Base-by-base conservation (phyloP, 2,329 filamentous ascomycete genomes). In the Trichoderma oligosporum region DNA sequence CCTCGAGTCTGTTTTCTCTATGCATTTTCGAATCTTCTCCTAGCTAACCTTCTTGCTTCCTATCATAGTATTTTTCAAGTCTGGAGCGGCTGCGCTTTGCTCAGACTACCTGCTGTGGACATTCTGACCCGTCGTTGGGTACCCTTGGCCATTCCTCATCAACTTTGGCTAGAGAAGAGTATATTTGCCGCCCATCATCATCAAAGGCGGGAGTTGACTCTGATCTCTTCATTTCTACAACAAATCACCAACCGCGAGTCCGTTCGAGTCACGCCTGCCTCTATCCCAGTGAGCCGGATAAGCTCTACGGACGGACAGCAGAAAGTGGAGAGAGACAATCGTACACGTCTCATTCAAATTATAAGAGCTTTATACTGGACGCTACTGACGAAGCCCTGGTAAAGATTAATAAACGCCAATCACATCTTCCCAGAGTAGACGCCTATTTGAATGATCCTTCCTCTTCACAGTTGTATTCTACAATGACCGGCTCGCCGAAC, bases 61-160 rank as follows among this genome's bases (percentile, higher is more conserved):
- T 53, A 16, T 53, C 59, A 38, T 69, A 90, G 82, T 89, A 88
- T 74, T 89, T 90, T 74, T 88, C 86, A 29, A 85, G 83, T 7
- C 78, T 87, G 61, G 87, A 91, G 71, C 82, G 86, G 58, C 78
- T 88, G 58, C 82, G 83, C 64, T 83, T 90, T 68, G 81, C 81
- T 49, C 83, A 84, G 64, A 63, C 64, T 39, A 61, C 65, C 24
- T 68, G 73, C 73, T 46, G 58, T 67, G 68, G 47, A 63, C 67
- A 39, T 64, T 69, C 47, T 63, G 68, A 58, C 58, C 65, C 59
- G 57, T 67, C 61, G 62, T 63, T 46, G 61, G 54, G 63, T 64
- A 49, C 42, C 63, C 57, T 60, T 22, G 58, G 62, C 49, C 61
- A 47, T 66, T 48, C 70, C 60, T 42, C 58, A 58, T 63, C 58